Percentiles rank a stretch among this genome's conserved stretches.
These are phyloP conservation scores for Epichloe sp. DNA, from an alignment of 2,329 filamentous ascomycete genomes.

Conservation along the genomic window DNA sequence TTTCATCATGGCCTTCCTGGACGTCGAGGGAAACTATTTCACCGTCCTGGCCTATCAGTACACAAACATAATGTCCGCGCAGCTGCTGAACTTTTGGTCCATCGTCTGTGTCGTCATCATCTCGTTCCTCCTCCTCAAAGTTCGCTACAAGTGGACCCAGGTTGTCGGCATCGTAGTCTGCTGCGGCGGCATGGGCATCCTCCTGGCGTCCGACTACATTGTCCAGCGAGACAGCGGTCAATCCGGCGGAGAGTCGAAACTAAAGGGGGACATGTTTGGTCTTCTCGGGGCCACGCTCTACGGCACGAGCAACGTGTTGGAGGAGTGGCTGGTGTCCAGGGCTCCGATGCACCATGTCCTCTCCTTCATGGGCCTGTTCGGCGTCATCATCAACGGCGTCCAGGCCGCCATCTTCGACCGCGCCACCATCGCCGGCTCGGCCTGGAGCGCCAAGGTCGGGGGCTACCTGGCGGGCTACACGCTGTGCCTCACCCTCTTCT, in stretches of 20 bases:
- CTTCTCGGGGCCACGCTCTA: conserved; percentile 83
- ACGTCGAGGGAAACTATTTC: conserved; percentile 97
- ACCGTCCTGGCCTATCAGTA: conserved; percentile 87
- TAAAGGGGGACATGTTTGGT: conserved; percentile 90
- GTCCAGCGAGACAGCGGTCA: conserved; percentile 55
- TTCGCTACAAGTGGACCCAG: conserved; percentile 83
- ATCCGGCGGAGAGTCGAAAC: conserved; percentile 45
- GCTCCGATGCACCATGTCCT: conserved; percentile 86
- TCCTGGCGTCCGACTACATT: conserved; percentile 80
- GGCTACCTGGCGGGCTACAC: conserved; percentile 90
- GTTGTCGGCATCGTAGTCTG: conserved; percentile 77
- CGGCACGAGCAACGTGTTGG: conserved; percentile 78
- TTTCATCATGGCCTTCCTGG: conserved; percentile 80
- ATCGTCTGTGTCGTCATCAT: conserved; percentile 84
- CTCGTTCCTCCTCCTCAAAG: conserved; percentile 69
- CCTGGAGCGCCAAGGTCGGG: conserved; percentile 32
- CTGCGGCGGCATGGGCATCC: conserved; percentile 78
- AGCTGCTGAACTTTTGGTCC: conserved; percentile 97
- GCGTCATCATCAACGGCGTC: conserved; percentile 78
- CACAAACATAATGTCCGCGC: conserved; percentile 83
- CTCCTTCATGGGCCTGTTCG: conserved; percentile 80
- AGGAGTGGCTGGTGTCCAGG: conserved; percentile 87
- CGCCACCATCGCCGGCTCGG: conserved; percentile 7
- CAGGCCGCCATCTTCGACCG: conserved; percentile 91
- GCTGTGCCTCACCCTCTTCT: conserved; percentile 70